phyloP scores from a whole-genome alignment of 208 protist species.

The Trypanosoma platydactyli region DNA sequence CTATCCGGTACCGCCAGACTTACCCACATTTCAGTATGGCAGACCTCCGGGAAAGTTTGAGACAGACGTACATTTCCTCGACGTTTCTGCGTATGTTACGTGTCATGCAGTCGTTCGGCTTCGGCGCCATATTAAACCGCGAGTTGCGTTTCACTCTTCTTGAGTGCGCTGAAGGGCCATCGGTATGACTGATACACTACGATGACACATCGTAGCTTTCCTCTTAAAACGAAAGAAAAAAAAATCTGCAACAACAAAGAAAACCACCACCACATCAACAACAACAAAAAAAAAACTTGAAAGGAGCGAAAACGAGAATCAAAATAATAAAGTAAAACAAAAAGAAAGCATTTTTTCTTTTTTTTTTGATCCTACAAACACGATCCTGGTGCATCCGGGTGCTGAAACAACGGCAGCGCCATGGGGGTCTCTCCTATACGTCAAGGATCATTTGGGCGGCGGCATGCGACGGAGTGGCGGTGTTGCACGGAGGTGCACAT shows the following conservation, averaged over 20 bases:
- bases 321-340: conserved; percentile 12
- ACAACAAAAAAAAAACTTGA: not conserved
- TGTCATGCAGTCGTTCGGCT: conserved; percentile 80
- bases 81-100: conserved; percentile 78
- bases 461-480: no score
- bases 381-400: no score
- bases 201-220: no score
- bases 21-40: conserved; percentile 71
- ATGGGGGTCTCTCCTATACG: no score
- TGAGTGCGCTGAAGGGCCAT: conserved; percentile 56
- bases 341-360: conserved; percentile 15
- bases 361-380: no score
- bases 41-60: conserved; percentile 59
- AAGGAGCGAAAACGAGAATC: not conserved
- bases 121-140: conserved; percentile 86
- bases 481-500: no score
- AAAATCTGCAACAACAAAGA: no score
- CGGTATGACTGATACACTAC: not conserved
- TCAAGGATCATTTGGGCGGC: no score
- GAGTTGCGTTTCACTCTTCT: conserved; percentile 67
- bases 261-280: not conserved
- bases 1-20: conserved; percentile 86
- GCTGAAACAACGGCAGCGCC: not conserved
- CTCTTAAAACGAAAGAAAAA: no score
- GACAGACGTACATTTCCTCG: conserved; percentile 72